These are phyloP conservation scores for Nannochloropsis gaditana DNA, from an alignment of 108 stramenopile genomes.

Conservation along the genomic window DNA sequence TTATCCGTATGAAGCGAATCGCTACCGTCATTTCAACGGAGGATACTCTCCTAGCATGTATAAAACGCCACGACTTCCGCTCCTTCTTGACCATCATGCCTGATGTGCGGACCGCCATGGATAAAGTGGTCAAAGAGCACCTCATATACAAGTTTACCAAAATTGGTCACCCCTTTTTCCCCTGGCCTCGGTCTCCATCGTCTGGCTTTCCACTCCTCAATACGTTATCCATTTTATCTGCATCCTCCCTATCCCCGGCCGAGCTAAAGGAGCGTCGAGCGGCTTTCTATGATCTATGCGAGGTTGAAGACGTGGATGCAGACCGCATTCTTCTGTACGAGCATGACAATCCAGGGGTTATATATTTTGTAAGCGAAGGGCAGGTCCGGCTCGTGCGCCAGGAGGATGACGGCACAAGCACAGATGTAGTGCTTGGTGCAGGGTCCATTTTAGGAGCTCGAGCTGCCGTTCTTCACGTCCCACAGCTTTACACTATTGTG, in stretches of 20 bases:
- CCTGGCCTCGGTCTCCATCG: not conserved
- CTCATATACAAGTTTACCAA: not conserved
- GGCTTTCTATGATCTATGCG: not conserved
- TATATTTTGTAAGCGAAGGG: not conserved
- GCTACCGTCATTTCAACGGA: not conserved
- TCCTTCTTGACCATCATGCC: conserved; percentile 20
- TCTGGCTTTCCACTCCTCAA: not conserved
- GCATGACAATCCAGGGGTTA: not conserved
- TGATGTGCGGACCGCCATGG: conserved; percentile 16
- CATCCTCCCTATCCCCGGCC: conserved; percentile 15
- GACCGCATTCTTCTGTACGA: not conserved
- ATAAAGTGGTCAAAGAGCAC: conserved; percentile 7
- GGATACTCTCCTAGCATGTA: not conserved
- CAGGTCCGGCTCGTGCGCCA: conserved; percentile 12
- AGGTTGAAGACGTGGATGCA: not conserved
- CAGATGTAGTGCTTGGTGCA: not conserved
- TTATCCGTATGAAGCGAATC: not conserved
- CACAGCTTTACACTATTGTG: not conserved
- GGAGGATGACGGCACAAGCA: not conserved
- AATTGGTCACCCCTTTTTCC: not conserved
- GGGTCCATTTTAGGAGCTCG: not conserved
- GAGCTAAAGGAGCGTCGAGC: not conserved
- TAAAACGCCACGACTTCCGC: not conserved
- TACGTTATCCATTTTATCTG: not conserved
- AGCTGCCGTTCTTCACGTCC: not conserved